A percentile compares a stretch with the other conserved stretches of the same genome.
Conservation (phyloP, 768 basidiomycete species). For the Gymnopilus dilepis region DNA sequence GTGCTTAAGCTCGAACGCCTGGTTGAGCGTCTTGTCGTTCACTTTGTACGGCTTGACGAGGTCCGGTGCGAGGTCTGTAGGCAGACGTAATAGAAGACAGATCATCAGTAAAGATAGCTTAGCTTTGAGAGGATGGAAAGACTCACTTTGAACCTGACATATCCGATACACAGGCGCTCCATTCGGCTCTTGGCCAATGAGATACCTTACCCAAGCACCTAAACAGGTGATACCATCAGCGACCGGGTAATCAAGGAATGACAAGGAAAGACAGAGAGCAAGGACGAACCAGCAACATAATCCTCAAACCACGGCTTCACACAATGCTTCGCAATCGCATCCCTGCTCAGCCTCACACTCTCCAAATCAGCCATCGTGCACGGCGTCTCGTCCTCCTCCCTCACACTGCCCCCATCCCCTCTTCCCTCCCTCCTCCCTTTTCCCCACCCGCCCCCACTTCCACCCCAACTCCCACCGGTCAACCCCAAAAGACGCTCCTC, state of each 20-base stretch:
- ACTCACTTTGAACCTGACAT: slow-evolving; percentile 79
- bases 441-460: too few species aligned
- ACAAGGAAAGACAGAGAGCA: slow-evolving; percentile 48
- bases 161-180: slow-evolving; percentile 75
- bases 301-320: slow-evolving; percentile 87
- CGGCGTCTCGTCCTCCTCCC: slow-evolving; percentile 51
- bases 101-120: slow-evolving; percentile 4
- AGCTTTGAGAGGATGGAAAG: not conserved
- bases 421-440: too few species aligned
- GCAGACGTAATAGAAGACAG: too few species aligned
- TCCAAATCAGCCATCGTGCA: slow-evolving; percentile 63
- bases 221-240: not conserved
- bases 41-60: slow-evolving; percentile 72
- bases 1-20: slow-evolving; percentile 76
- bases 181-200: slow-evolving; percentile 65
- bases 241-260: slow-evolving; percentile 5
- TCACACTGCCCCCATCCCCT: too few species aligned
- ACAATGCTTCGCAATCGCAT: slow-evolving; percentile 72
- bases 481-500: slow-evolving; percentile 59
- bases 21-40: slow-evolving; percentile 66
- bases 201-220: slow-evolving; percentile 89
- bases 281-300: slow-evolving; percentile 71
- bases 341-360: slow-evolving; percentile 68
- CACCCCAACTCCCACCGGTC: too few species aligned
- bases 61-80: slow-evolving; percentile 54